These are phyloP conservation scores for Rhinocladiella similis DNA, from an alignment of 2,329 filamentous ascomycete species.

Conservation along the genomic window DNA sequence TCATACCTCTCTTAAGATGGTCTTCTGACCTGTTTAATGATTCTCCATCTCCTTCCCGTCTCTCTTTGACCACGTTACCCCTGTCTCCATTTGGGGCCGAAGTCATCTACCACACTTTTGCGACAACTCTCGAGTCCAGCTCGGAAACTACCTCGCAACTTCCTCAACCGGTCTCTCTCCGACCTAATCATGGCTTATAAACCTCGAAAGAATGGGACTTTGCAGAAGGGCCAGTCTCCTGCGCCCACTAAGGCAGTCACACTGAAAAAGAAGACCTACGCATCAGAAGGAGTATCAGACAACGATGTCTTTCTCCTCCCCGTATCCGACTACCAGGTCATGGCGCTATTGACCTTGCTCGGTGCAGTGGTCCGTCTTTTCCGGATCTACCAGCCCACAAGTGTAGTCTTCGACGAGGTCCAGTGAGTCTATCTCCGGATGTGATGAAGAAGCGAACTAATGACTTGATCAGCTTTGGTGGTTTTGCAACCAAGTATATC, in stretches of 20 bases:
- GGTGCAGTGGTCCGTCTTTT: slow-evolving; percentile 82
- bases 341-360: slow-evolving; percentile 71
- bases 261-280: slow-evolving; percentile 41
- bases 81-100: slow-evolving; percentile 1
- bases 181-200: slow-evolving; percentile 14
- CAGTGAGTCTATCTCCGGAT: slow-evolving; percentile 65
- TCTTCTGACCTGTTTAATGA: slow-evolving; percentile 38
- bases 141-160: not conserved
- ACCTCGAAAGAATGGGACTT: slow-evolving; percentile 10
- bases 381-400: slow-evolving; percentile 92
- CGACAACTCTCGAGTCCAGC: not conserved
- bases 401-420: slow-evolving; percentile 98
- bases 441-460: not conserved
- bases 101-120: not conserved
- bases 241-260: slow-evolving; percentile 30
- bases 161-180: not conserved
- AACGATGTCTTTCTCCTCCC: slow-evolving; percentile 91
- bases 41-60: slow-evolving; percentile 34
- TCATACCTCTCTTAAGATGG: slow-evolving; percentile 11
- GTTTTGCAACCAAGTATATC: slow-evolving; percentile 98
- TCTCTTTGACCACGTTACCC: slow-evolving; percentile 32
- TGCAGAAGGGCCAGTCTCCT: slow-evolving; percentile 8
- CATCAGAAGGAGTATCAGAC: slow-evolving; percentile 65
- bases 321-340: slow-evolving; percentile 75
- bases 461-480: slow-evolving; percentile 72